These are phyloP conservation scores for Ceratocystis eucalypticola DNA, from an alignment of 2,329 filamentous ascomycete species.

Conservation along the genomic window DNA sequence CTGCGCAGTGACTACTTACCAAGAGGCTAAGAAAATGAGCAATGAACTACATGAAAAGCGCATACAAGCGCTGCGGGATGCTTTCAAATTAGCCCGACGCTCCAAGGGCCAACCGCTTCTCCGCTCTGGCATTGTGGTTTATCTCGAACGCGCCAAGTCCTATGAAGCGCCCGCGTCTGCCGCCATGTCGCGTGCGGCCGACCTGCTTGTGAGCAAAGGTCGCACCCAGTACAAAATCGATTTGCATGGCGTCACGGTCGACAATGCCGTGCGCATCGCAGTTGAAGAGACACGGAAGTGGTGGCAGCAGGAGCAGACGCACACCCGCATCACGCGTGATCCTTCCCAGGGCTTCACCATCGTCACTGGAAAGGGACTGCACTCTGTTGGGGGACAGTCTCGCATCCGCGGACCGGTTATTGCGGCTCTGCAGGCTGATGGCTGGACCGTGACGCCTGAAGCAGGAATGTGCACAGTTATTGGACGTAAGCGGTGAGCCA, in stretches of 20 bases:
- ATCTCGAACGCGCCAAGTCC: conserved; percentile 54
- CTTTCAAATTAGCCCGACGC: conserved; percentile 31
- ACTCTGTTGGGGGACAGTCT: conserved; percentile 63
- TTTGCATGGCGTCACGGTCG: conserved; percentile 70
- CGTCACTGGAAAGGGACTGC: conserved; percentile 67
- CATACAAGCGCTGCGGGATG: conserved; percentile 25
- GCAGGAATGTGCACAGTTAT: conserved; percentile 57
- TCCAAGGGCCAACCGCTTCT: conserved; percentile 59
- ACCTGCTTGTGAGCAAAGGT: conserved; percentile 53
- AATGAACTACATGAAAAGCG: conserved; percentile 11
- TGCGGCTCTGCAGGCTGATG: conserved; percentile 58
- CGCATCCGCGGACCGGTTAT: conserved; percentile 69
- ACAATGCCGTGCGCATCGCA: conserved; percentile 69
- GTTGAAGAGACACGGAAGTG: conserved; percentile 52
- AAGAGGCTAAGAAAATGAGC: not conserved
- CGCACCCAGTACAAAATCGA: conserved; percentile 52
- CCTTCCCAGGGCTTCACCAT: conserved; percentile 56
- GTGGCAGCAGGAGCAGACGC: conserved; percentile 41
- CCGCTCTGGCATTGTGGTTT: conserved; percentile 62
- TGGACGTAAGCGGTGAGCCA: not conserved
- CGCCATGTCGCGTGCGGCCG: conserved; percentile 38
- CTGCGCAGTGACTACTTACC: not conserved
- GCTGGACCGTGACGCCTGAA: conserved; percentile 67
- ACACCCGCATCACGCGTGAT: not conserved
- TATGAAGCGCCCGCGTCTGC: conserved; percentile 33